phyloP scores from a whole-genome alignment of 2,329 filamentous ascomycete species.

The Septoria linicola region DNA sequence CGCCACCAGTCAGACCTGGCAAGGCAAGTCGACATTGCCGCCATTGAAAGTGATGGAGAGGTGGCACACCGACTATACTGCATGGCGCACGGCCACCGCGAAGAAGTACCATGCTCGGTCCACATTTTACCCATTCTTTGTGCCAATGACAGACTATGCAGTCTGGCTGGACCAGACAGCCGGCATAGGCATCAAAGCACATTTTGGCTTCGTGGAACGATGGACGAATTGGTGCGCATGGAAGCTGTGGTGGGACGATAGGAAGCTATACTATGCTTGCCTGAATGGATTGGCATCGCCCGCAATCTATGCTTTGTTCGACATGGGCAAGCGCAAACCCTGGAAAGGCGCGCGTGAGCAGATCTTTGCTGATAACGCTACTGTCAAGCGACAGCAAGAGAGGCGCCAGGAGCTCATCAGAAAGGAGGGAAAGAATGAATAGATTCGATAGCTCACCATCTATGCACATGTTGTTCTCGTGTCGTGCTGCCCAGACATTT shows the following conservation, averaged over 20 bases:
- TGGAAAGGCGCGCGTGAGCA: conserved; percentile 36
- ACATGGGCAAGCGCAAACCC: conserved; percentile 36
- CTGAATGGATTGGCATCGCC: conserved; percentile 39
- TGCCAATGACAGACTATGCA: conserved; percentile 29
- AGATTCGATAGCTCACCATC: neutral
- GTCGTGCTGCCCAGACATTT: neutral
- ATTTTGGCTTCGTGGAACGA: conserved; percentile 33
- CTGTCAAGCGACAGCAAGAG: conserved; percentile 4
- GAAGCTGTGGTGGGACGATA: conserved; percentile 40
- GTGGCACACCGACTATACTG: conserved; percentile 23
- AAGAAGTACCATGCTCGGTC: conserved; percentile 18
- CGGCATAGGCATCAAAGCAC: conserved; percentile 35
- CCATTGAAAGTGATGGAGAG: conserved; percentile 34
- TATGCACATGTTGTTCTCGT: too few species aligned
- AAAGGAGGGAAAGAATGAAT: neutral
- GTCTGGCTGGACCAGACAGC: conserved; percentile 38
- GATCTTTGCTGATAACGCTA: conserved; percentile 25
- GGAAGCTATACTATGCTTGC: conserved; percentile 36
- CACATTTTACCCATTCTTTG: conserved; percentile 28
- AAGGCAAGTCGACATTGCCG: conserved; percentile 28
- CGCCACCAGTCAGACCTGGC: conserved; percentile 39
- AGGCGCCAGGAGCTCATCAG: neutral
- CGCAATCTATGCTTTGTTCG: conserved; percentile 40
- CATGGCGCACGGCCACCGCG: conserved; percentile 18
- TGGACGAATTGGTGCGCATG: conserved; percentile 34